Evolutionary conservation across 1,284 basidiomycete genomes (phyloP).

Genomic region (Rhodotorula sp.): DNA sequence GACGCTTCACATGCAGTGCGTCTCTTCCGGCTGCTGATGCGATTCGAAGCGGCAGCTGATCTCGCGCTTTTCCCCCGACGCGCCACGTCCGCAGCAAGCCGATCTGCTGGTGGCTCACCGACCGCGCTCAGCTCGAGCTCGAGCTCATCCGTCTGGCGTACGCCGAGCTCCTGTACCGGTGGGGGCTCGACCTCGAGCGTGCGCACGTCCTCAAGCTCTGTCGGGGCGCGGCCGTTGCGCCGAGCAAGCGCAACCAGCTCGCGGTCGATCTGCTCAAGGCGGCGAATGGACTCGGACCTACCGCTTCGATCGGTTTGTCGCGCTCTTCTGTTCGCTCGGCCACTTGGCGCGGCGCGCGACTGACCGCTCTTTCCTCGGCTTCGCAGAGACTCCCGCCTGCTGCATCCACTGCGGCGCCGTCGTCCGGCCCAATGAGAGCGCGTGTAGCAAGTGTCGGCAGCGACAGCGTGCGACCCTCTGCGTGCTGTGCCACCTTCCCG

Average conservation of each 20-base stretch:
- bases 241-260: slow-evolving; percentile 2
- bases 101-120: slow-evolving; percentile 34
- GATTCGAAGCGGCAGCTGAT: too few species aligned
- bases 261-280: slow-evolving; percentile 1
- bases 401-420: slow-evolving; percentile 19
- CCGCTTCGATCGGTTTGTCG: slow-evolving; percentile 22
- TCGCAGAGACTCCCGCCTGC: slow-evolving; percentile 15
- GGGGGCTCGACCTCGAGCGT: slow-evolving; percentile 31
- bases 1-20: slow-evolving; percentile 14
- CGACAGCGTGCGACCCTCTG: slow-evolving; percentile 15
- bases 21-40: background rate
- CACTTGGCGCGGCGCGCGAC: too few species aligned
- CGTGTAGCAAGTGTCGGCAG: slow-evolving; percentile 22
- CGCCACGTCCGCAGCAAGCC: slow-evolving; percentile 6
- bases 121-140: slow-evolving; percentile 34
- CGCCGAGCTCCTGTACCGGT: slow-evolving; percentile 40
- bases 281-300: slow-evolving; percentile 23
- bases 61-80: background rate
- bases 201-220: slow-evolving; percentile 39
- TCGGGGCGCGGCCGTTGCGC: slow-evolving; percentile 3
- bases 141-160: slow-evolving; percentile 37
- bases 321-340: too few species aligned
- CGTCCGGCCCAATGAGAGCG: background rate
- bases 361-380: too few species aligned
- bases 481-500: slow-evolving; percentile 34